Base-by-base conservation (phyloP, 2,329 filamentous ascomycete genomes). In the Fusarium nematophilum region DNA sequence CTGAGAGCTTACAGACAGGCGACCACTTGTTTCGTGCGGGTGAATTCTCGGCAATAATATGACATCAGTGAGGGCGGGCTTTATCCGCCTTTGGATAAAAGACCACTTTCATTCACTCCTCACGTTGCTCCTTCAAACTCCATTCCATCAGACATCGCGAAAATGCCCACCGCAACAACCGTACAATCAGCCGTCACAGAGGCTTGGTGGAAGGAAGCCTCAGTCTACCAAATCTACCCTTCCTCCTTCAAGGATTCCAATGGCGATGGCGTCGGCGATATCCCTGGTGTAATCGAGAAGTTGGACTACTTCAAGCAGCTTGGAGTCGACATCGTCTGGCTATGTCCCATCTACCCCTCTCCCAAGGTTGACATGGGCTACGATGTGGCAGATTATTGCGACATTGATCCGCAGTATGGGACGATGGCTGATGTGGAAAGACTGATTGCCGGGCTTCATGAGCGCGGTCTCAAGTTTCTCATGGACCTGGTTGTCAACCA, bases 401-500 rank as follows among this genome's bases (percentile, higher is more conserved):
- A 78, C 18, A 85, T 91, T 17, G 82, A 90, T 61, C 75, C 80
- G 1, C 82, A 84, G 1, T 91, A 90, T 64, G 89, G 89, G n/a
- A 87, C 86, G 2, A 76, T 91, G 7, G 77, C 79, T 46, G 87
- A 92, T 66, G 82, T 90, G 18, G 86, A 90, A 43, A 72, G 75
- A 0, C 71, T 91, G 21, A 86, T 90, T 33, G 70, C 81, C 10
- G 83, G 82, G 13, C 80, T 84, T 30, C 86, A 90, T 56, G 71
- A 79, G 6, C 79, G 87, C 5, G 85, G 82, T 1, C 89, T 93
- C 83, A 86, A 85, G 63, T 73, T 93, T 6, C 84, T 93, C 34
- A 82, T 92, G 62, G 90, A 93, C 68, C 78, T 93, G 2, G 90
- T 93, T 0, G 82, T 93, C 50, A 93, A 93, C 61, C 90, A 93